A percentile compares a stretch with the other conserved stretches of the same genome.
These are phyloP conservation scores for Lojkania enalia DNA, from an alignment of 2,329 filamentous ascomycete species.

Conservation along the genomic window DNA sequence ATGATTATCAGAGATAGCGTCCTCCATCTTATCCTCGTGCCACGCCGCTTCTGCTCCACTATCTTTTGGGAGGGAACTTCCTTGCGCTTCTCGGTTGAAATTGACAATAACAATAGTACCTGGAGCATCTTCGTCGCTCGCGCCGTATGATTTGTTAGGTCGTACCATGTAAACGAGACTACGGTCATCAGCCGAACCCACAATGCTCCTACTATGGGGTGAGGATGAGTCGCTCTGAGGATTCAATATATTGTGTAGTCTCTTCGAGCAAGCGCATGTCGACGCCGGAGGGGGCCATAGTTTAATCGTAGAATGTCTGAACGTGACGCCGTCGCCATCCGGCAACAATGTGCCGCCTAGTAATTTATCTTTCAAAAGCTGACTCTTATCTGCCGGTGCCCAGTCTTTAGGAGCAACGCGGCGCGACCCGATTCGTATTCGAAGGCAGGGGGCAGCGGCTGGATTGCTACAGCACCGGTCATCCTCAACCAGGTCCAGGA, in stretches of 20 bases:
- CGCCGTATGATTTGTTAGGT: slow-evolving; percentile 23
- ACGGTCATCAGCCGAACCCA: slow-evolving; percentile 35
- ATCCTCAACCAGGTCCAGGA: slow-evolving; percentile 63
- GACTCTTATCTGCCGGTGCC: slow-evolving; percentile 11
- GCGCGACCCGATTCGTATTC: slow-evolving; percentile 56
- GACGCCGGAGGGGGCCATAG: slow-evolving; percentile 41
- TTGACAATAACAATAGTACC: slow-evolving; percentile 39
- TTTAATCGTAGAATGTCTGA: slow-evolving; percentile 31
- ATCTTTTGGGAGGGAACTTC: not conserved
- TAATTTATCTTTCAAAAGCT: slow-evolving; percentile 7
- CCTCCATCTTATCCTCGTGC: not conserved
- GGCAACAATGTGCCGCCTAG: not conserved
- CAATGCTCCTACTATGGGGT: slow-evolving; percentile 22
- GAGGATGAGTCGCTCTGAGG: slow-evolving; percentile 19
- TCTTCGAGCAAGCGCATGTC: slow-evolving; percentile 30
- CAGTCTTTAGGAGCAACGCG: slow-evolving; percentile 34
- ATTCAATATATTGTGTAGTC: slow-evolving; percentile 40
- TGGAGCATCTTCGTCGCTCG: slow-evolving; percentile 20
- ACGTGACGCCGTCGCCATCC: slow-evolving; percentile 20
- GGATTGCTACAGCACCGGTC: slow-evolving; percentile 41
- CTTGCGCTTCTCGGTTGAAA: slow-evolving; percentile 26
- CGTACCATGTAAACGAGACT: slow-evolving; percentile 41
- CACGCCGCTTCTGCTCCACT: not conserved
- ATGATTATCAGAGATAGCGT: slow-evolving; percentile 1
- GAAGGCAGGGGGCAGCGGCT: slow-evolving; percentile 44